A percentile compares a stretch with the other conserved stretches of the same genome.
phyloP scores from a whole-genome alignment of 805 yeast species.

The Cyberlindnera mycetangii region DNA sequence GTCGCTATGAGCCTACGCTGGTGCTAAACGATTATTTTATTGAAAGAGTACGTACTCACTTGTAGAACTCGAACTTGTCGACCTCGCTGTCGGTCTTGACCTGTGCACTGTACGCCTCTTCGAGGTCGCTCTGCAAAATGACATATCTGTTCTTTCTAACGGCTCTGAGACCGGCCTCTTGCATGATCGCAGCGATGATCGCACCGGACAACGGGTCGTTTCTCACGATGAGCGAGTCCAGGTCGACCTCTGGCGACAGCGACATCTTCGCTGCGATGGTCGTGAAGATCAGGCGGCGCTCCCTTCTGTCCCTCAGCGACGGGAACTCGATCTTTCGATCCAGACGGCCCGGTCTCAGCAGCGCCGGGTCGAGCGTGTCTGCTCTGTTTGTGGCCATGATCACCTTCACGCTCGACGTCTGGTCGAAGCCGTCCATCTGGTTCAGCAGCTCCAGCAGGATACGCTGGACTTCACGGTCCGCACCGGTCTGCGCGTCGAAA shows the following conservation, averaged over 20 bases:
- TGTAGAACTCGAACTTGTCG: slow-evolving; percentile 97
- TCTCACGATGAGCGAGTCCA: slow-evolving; percentile 90
- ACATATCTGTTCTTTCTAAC: slow-evolving; percentile 97
- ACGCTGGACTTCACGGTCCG: slow-evolving; percentile 99
- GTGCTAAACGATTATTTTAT: not conserved
- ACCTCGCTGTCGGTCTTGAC: slow-evolving; percentile 94
- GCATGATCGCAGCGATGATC: slow-evolving; percentile 98
- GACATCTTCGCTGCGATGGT: slow-evolving; percentile 98
- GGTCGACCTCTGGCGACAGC: slow-evolving; percentile 94
- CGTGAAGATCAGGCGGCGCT: slow-evolving; percentile 91
- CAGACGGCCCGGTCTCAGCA: slow-evolving; percentile 96
- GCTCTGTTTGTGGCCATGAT: slow-evolving; percentile 99
- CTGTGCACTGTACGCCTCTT: slow-evolving; percentile 96
- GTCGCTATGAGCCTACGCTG: slow-evolving; percentile 1
- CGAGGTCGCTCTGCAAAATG: slow-evolving; percentile 92
- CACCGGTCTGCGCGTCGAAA: slow-evolving; percentile 99
- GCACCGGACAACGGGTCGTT: slow-evolving; percentile 98
- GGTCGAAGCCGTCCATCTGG: slow-evolving; percentile 99
- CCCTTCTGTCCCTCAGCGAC: slow-evolving; percentile 92
- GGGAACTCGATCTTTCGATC: slow-evolving; percentile 99
- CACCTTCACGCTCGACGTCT: slow-evolving; percentile 90
- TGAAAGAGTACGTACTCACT: slow-evolving; percentile 37
- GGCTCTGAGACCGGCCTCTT: slow-evolving; percentile 98
- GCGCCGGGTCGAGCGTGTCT: slow-evolving; percentile 98
- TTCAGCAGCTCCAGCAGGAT: slow-evolving; percentile 91